Evolutionary conservation across 345 rosid genomes (phyloP).

Genomic region (Salix caprea): DNA sequence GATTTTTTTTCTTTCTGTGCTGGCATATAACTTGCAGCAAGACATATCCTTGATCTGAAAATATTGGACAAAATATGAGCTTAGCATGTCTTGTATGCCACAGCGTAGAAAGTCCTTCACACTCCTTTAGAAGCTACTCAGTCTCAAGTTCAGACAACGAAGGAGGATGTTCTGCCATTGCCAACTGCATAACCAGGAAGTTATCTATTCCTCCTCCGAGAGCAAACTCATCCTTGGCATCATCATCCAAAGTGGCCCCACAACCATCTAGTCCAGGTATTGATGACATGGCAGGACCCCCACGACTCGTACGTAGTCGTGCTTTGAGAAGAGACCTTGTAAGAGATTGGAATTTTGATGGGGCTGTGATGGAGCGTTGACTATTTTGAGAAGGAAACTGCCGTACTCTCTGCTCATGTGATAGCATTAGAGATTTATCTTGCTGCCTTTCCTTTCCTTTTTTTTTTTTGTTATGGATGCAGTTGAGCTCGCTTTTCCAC

Average conservation of each 20-base stretch:
- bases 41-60: not conserved
- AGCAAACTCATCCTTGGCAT: constrained; percentile 33
- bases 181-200: constrained; percentile 68
- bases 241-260: constrained; percentile 88
- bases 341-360: constrained; percentile 93
- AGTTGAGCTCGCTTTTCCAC: constrained; percentile 17
- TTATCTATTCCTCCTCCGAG: constrained; percentile 60
- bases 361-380: constrained; percentile 50
- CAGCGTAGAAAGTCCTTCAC: constrained; percentile 86
- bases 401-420: constrained; percentile 3
- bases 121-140: constrained; percentile 89
- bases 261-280: constrained; percentile 48
- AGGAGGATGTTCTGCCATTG: constrained; percentile 72
- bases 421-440: constrained; percentile 18
- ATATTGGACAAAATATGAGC: constrained; percentile 47
- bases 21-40: constrained; percentile 4
- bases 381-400: not conserved
- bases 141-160: constrained; percentile 89
- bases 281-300: constrained; percentile 50
- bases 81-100: constrained; percentile 91
- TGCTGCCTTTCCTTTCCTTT: not conserved
- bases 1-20: not conserved
- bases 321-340: constrained; percentile 91
- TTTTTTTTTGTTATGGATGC: constrained; percentile 9
- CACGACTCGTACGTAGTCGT: constrained; percentile 76